Base-by-base conservation (phyloP, 495 filamentous ascomycete species). In the Zalerion maritima region DNA sequence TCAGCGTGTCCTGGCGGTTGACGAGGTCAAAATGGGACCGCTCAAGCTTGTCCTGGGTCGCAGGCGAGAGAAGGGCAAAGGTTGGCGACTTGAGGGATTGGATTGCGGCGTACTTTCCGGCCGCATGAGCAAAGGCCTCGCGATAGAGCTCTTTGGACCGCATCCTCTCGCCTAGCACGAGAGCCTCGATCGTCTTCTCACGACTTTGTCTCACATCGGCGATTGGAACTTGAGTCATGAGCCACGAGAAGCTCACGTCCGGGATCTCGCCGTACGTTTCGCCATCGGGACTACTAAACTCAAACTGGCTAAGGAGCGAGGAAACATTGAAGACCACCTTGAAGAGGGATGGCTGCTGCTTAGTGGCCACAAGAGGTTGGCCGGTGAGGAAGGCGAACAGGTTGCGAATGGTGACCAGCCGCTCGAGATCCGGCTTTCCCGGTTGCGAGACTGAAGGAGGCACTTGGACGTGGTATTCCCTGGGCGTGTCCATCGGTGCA, bases 101-200 rank as follows among this genome's bases (percentile, higher is more conserved):
- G 22, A 96, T 56, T 21, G 74, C 71, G 6, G 81, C 74, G 42
- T 85, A 79, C 49, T 89, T 89, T 15, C 89, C 89, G 9, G 81
- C 84, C n/a, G 75, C 82, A 50, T 97, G 89, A 6, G 85, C 65
- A 42, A 93, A 97, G 4, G 78, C 85, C 45, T 94, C 85, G 34
- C 81, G 78, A 44, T 89, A 97, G 7, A 97, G 67, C 10, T 69
- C 63, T 47, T 72, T 75, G 27, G 72, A 92, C 20, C 73, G 72
- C 70, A 96, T 79, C 8, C 69, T 62, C 55, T 97, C 89, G 18
- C 80, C 85, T 22, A 97, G 55, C 14, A 96, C 65, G 23, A 97
- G 66, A 1, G 75, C 81, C 50, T 97, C 85, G 23, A 94, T 67
- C 2, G 83, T 93, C 58, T 91, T 89, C 45, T 93, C 86, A 6